Evolutionary conservation across 441 rosid species (phyloP), one percentile per base, ranked within the genome.

Genomic region (Populus hybrid): DNA sequence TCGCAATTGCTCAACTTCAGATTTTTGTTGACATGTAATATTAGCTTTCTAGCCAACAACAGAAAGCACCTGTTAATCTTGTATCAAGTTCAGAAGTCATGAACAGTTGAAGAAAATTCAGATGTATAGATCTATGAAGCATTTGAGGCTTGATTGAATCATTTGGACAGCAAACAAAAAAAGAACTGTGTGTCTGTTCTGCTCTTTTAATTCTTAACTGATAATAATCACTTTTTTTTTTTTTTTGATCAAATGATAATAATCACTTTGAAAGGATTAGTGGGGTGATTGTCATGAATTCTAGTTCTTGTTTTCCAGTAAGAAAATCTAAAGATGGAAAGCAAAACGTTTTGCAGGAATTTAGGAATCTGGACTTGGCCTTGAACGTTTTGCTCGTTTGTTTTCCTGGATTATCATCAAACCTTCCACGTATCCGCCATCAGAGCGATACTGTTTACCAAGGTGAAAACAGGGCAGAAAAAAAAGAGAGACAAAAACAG

Each of bases 1-100:
- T 50, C 64, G 32, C 23, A 78, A 63, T 53, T 23, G 68, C 40
- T 73, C 24, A 73, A 75, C 32, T 34, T 71, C 14, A 26, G 63
- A 12, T 23, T 35, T 35, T 57, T 59, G 28, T 35, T 34, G 28
- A 64, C 38, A 64, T 46, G 57, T 69, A 30, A 75, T 53, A 32
- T 75, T 59, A 35, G 78, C 35, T 36, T 38, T 59, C 21, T 53
- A 18, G 16, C 8, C 74, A 42, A 6, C 1, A 11, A 2, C 18
- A 34, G 11, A 28, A 35, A n/a, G 2, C 9, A 10, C 23, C 8
- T 30, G 11, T 21, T 63, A 5, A 16, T 36, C 7, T 21, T 19
- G 12, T 67, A 24, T 67, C 63, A 32, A 36, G 38, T 72, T 77
- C 67, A 21, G 2, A n/a, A 59, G n/a, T 38, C 9, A 14, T 36